Base-by-base conservation (phyloP, 2,329 filamentous ascomycete species). In the Alternaria rosae region DNA sequence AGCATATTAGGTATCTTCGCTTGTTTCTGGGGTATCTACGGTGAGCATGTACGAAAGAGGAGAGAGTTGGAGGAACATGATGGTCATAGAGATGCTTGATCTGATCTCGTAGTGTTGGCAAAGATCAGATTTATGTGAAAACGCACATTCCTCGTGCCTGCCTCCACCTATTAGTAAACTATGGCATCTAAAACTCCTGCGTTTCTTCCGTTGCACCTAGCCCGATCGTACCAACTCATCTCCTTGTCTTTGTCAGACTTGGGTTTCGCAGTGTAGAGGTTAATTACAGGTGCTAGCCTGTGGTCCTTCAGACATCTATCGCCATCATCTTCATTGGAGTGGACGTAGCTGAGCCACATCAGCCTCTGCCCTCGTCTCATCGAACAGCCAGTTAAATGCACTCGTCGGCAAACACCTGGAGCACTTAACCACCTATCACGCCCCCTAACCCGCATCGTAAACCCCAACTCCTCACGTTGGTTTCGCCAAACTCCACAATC, bases 1-100 rank as follows among this genome's bases (percentile, higher is more conserved):
- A 94, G 92, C 65, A 76, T 89, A 0, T 71, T 89, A 1, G 94
- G 92, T 0, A 82, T 95, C 1, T 77, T 82, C 0, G 86, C 94
- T 38, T 91, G 89, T 54, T 78, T 96, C 28, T 91, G 87, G 84
- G 87, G 89, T 26, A 92, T 94, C 57, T 82, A 84, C 56, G 84
- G 88, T 63, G 87, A 91, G 76, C 81, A 82, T 41, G 61, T 64
- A 9, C 58, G 73, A 23, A 76, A 73, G 70, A 75, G 67, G 54
- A 70, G 72, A 44, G 72, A 71, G 23, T 70, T 78, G 42, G 75
- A 76, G 61, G 72, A 78, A 43, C 62, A 69, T n/a, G 71, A 73
- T 30, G 61, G 66, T 20, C 73, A 77, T 59, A 69, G 72, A 6
- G 75, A 77, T 53, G 76, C 73, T 17, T 77, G 57, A 58, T 57